These are phyloP conservation scores for Mortierella sp. DNA, from an alignment of 371 early-diverging fungal species.

Conservation along the genomic window DNA sequence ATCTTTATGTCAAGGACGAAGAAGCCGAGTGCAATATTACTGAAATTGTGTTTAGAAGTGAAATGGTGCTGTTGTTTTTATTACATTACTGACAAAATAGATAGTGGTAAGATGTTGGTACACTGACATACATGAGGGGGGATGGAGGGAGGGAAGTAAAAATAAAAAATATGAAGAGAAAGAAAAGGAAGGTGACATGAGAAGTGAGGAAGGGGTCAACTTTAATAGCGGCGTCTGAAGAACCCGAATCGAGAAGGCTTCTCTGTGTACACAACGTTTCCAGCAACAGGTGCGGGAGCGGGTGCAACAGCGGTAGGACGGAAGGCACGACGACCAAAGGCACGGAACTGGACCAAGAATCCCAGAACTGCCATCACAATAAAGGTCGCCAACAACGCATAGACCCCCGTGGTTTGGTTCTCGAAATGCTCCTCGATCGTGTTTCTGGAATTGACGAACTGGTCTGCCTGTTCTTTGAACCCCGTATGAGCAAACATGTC, in stretches of 20 bases:
- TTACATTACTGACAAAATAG: neutral
- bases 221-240: slow-evolving; percentile 18
- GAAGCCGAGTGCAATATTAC: neutral
- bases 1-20: neutral
- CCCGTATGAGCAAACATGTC: slow-evolving; percentile 85
- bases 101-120: neutral
- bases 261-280: slow-evolving; percentile 17
- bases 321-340: slow-evolving; percentile 27
- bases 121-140: neutral
- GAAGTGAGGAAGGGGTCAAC: neutral
- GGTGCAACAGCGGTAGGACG: slow-evolving; percentile 12
- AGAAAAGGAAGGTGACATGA: neutral
- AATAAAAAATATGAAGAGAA: neutral
- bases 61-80: neutral
- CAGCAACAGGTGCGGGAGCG: neutral
- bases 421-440: slow-evolving; percentile 22
- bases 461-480: slow-evolving; percentile 60
- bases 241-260: slow-evolving; percentile 20
- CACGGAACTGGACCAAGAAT: slow-evolving; percentile 19
- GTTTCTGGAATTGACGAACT: slow-evolving; percentile 48
- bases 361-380: slow-evolving; percentile 23
- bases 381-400: slow-evolving; percentile 27
- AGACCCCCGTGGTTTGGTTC: slow-evolving; percentile 14
- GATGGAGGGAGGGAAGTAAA: neutral
- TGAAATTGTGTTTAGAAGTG: neutral